Base-by-base conservation (phyloP, 176 grass and related monocot species). In the sorghum (Sorghum bicolor) region DNA sequence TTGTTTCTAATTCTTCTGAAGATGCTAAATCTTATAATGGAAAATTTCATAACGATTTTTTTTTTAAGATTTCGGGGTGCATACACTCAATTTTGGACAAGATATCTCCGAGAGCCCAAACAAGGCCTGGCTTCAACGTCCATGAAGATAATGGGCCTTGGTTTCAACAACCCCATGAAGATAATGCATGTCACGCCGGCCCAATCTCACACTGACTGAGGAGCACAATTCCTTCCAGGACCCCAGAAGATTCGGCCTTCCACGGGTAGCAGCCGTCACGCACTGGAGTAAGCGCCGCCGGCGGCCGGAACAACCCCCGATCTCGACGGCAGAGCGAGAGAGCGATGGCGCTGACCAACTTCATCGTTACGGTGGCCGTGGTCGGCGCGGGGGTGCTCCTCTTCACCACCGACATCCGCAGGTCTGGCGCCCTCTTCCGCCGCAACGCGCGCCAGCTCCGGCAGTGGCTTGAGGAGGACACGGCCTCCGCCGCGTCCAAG, bases 271-370 rank as follows among this genome's bases (percentile, higher is more conserved):
- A 32, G 26, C 77, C 61, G 17, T 11, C 77, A 2, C 31, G 15
- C 67, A n/a, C 34, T 37, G 37, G 22, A 4, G 64, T 15, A 14
- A 28, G 20, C 78, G n/a, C 76, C 37, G 80, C 69, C 76, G 79
- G 10, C 72, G 78, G 67, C 78, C 11, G 55, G 14, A 52, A 24
- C 14, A 40, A 41, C 43, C 40, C 62, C 20, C 76, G 40, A 48
- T 24, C 71, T 50, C 43, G 71, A 74, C 78, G 72, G 34, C 72
- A 30, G 41, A 8, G 83, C 57, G 40, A 31, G 39, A 75, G 22
- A 8, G 41, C 22, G 70, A 97, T 97, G 94, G 94, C 94, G 62
- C 75, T 94, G 67, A 94, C 92, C 77, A 97, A 97, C 86, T 97
- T 94, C 55, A 90, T 97, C 67, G 33, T 92, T 48, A 97, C 92